Evolutionary conservation across 768 basidiomycete genomes (phyloP).

Genomic region (Multifurca ochricompacta): DNA sequence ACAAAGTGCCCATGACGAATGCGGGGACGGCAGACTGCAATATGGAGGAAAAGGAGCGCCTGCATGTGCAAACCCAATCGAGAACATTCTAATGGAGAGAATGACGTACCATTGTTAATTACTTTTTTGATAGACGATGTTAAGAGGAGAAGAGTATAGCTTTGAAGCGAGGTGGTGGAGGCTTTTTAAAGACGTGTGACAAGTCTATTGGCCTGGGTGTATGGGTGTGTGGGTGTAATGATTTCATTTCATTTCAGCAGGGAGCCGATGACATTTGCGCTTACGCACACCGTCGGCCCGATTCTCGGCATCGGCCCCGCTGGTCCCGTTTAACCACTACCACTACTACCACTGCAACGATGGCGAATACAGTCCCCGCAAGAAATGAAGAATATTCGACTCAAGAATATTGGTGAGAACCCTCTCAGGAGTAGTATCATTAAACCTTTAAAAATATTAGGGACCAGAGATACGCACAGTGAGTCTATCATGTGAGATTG

Average conservation of each 20-base stretch:
- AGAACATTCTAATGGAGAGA: neutral
- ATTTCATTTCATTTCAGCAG: neutral
- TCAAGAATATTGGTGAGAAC: slow-evolving; percentile 57
- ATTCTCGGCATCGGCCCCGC: neutral
- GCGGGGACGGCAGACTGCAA: slow-evolving; percentile 74
- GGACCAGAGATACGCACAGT: slow-evolving; percentile 67
- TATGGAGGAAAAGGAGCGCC: neutral
- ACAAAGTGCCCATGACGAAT: slow-evolving; percentile 67
- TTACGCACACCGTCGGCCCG: neutral
- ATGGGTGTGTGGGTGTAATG: too few species aligned
- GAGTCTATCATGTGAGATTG: slow-evolving; percentile 21
- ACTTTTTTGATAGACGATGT: neutral
- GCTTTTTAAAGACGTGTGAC: neutral
- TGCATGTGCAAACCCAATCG: neutral
- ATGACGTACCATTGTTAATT: slow-evolving; percentile 3
- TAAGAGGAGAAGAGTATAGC: too few species aligned
- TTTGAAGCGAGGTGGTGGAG: neutral
- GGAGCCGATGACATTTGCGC: neutral
- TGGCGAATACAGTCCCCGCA: slow-evolving; percentile 36
- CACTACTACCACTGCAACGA: neutral
- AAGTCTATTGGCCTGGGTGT: neutral
- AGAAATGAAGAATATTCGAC: slow-evolving; percentile 64
- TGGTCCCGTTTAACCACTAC: neutral
- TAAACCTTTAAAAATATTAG: slow-evolving; percentile 28
- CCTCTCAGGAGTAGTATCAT: neutral